Evolutionary conservation across 208 protist species (phyloP).

Genomic region (Trypanosoma lewisi): DNA sequence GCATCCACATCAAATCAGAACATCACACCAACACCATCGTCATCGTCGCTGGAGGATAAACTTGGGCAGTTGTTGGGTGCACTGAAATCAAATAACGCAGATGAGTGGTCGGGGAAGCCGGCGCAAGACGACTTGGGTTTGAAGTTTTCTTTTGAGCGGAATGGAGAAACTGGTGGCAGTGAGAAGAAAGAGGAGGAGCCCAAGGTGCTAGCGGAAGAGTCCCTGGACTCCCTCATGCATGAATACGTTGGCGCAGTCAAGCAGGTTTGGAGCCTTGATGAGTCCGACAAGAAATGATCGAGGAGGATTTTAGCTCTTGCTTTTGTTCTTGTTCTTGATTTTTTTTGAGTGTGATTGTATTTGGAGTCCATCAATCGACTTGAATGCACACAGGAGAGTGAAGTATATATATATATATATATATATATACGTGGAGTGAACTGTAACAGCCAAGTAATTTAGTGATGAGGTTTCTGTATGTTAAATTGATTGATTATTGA

Average conservation of each 20-base stretch:
- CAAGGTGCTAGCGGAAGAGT: neutral
- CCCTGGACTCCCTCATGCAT: constrained; percentile 18
- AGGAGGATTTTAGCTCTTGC: no score
- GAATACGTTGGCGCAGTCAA: constrained; percentile 20
- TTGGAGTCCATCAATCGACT: no score
- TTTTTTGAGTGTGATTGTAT: no score
- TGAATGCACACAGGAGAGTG: no score
- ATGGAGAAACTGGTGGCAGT: neutral
- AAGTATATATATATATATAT: no score
- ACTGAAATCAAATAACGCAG: constrained; percentile 13
- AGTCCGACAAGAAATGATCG: neutral
- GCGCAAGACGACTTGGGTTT: constrained; percentile 15
- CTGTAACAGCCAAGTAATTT: no score
- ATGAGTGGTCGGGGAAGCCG: constrained; percentile 27
- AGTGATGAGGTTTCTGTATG: no score
- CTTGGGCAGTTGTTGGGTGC: constrained; percentile 18
- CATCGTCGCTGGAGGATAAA: constrained; percentile 23
- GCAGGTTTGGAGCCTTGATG: neutral
- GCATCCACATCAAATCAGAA: neutral
- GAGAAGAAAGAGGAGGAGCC: neutral
- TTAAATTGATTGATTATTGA: no score
- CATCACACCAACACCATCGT: neutral
- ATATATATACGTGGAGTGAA: no score
- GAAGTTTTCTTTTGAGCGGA: constrained; percentile 1
- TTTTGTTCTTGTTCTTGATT: no score